Percentiles rank a stretch among this genome's conserved stretches.
Conservation (phyloP, 257 asterid genomes). For the Jacaranda mimosifolia region DNA sequence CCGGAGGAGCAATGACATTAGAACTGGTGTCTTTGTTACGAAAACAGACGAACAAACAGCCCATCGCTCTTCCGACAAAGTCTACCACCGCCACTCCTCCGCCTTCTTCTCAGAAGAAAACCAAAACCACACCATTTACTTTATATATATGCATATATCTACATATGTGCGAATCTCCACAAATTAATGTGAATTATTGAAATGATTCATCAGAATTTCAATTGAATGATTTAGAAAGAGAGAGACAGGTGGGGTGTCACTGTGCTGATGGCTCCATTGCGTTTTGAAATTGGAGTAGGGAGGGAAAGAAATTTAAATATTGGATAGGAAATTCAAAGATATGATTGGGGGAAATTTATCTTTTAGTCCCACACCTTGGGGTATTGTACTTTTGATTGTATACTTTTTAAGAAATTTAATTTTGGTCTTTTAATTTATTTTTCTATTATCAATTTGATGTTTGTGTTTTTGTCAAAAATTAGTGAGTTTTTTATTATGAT, state of each 20-base stretch:
- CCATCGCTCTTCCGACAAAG: conserved; percentile 53
- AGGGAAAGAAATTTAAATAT: conserved; percentile 46
- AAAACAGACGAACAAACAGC: conserved; percentile 75
- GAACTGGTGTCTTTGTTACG: conserved; percentile 53
- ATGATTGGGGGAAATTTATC: no score
- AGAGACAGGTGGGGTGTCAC: conserved; percentile 47
- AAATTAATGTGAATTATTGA: conserved; percentile 32
- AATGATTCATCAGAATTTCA: conserved; percentile 33
- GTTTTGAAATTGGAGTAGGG: conserved; percentile 74
- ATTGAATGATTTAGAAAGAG: conserved; percentile 32
- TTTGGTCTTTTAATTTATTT: no score
- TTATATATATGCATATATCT: neutral
- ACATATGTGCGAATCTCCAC: conserved; percentile 1
- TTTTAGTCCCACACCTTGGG: no score
- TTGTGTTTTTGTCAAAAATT: no score
- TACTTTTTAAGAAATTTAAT: no score
- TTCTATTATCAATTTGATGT: no score
- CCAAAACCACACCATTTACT: conserved; percentile 31
- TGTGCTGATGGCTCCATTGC: conserved; percentile 55
- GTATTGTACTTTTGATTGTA: no score
- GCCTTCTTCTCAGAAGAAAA: conserved; percentile 34
- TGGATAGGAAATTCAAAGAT: no score
- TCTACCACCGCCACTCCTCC: conserved; percentile 34
- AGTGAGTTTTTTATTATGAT: no score
- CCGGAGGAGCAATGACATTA: conserved; percentile 35